Evolutionary conservation across 257 asterid genomes (phyloP).

Genomic region (Solanum peruvianum): DNA sequence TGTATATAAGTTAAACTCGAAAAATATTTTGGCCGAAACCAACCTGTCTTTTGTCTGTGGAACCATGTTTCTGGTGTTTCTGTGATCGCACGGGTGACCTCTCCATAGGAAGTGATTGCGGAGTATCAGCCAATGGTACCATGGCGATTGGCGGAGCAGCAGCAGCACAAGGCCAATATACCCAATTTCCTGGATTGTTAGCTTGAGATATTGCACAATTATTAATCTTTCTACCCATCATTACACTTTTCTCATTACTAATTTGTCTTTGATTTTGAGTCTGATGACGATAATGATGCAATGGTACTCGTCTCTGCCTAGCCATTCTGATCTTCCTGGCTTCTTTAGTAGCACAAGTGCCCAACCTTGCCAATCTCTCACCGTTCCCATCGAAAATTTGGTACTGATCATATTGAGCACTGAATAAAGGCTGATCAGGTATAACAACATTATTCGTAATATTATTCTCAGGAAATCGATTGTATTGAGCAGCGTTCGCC

Average conservation of each 20-base stretch:
- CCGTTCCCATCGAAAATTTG: slow-evolving; percentile 38
- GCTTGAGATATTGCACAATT: slow-evolving; percentile 1
- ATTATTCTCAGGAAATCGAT: slow-evolving; percentile 16
- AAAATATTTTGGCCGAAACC: neutral
- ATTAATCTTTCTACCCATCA: slow-evolving; percentile 5
- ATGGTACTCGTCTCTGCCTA: slow-evolving; percentile 41
- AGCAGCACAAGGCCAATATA: slow-evolving; percentile 33
- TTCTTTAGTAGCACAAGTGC: slow-evolving; percentile 72
- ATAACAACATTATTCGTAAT: neutral
- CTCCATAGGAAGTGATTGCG: slow-evolving; percentile 6
- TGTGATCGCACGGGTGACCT: slow-evolving; percentile 17
- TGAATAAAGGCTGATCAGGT: slow-evolving; percentile 14
- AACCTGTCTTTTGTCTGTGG: slow-evolving; percentile 25
- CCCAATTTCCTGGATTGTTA: slow-evolving; percentile 25
- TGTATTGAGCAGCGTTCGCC: slow-evolving; percentile 22
- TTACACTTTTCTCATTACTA: neutral
- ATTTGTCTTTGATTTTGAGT: neutral
- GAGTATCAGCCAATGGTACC: slow-evolving; percentile 1
- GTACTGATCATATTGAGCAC: slow-evolving; percentile 21
- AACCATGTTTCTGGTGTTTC: slow-evolving; percentile 11
- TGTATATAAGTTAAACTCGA: neutral
- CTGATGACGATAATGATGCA: slow-evolving; percentile 34
- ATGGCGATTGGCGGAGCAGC: neutral
- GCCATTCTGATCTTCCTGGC: slow-evolving; percentile 97
- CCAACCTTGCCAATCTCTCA: slow-evolving; percentile 34